Percentiles rank a stretch among this genome's conserved stretches.
Evolutionary conservation across 129 eudicot species (phyloP).

Genomic region (Flaveria trinervia): DNA sequence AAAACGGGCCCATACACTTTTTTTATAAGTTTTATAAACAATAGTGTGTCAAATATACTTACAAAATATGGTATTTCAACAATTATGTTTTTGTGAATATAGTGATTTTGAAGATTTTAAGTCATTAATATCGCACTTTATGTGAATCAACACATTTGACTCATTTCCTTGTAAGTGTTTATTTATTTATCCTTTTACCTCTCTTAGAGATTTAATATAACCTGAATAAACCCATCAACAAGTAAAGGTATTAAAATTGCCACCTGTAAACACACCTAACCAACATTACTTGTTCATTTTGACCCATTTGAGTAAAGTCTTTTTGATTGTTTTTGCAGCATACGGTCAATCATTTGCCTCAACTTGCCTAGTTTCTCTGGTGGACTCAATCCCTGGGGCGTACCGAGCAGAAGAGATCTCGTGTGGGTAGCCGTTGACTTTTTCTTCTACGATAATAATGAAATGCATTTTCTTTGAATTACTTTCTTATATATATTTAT

Average conservation of each 20-base stretch:
- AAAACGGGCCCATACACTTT: background rate
- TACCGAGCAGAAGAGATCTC: conserved; percentile 59
- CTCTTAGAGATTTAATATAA: background rate
- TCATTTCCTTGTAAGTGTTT: background rate
- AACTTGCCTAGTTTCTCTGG: conserved; percentile 95
- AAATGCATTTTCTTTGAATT: too few relatives aligned
- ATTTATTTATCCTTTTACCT: background rate
- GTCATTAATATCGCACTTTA: background rate
- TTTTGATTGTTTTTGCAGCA: conserved; percentile 43
- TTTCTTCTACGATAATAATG: background rate
- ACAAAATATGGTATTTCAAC: background rate
- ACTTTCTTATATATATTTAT: background rate
- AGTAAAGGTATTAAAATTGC: background rate
- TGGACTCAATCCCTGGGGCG: conserved; percentile 91
- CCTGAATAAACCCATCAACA: background rate
- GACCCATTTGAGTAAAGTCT: background rate
- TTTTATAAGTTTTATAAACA: background rate
- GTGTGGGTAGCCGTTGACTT: conserved; percentile 42
- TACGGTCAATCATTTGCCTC: conserved; percentile 78
- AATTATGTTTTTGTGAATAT: background rate
- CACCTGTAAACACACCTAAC: background rate
- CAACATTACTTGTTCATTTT: background rate
- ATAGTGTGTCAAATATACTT: background rate
- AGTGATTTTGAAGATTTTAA: background rate
- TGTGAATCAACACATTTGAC: background rate